These are phyloP conservation scores for Colletotrichum orchidophilum DNA, from an alignment of 2,329 filamentous ascomycete genomes.

Conservation along the genomic window DNA sequence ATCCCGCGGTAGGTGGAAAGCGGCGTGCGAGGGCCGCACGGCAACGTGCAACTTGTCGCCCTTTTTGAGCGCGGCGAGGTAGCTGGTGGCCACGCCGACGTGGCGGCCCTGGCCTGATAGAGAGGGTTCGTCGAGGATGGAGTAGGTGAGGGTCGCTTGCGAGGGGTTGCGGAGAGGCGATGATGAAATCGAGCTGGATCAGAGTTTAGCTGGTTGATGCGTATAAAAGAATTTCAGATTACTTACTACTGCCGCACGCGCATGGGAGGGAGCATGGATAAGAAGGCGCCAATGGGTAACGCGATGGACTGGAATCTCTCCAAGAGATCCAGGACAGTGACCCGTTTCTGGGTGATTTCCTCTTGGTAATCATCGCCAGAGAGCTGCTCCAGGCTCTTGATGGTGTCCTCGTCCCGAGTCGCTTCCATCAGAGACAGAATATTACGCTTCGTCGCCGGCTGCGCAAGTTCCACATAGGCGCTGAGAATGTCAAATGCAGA, in stretches of 20 bases:
- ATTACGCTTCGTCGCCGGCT: slow-evolving; percentile 75
- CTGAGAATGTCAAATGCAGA: slow-evolving; percentile 72
- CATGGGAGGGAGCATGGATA: slow-evolving; percentile 73
- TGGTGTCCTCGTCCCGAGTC: slow-evolving; percentile 44
- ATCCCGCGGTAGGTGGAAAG: slow-evolving; percentile 54
- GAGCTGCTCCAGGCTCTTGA: slow-evolving; percentile 47
- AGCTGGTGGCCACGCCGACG: slow-evolving; percentile 69
- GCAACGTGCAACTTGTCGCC: slow-evolving; percentile 61
- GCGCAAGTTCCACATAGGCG: slow-evolving; percentile 77
- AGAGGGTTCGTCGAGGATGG: slow-evolving; percentile 63
- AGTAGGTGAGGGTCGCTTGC: slow-evolving; percentile 70
- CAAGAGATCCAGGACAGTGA: slow-evolving; percentile 69
- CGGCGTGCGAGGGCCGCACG: slow-evolving; percentile 49
- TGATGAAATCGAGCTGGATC: slow-evolving; percentile 69
- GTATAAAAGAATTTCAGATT: too few species aligned
- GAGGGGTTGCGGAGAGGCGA: slow-evolving; percentile 67
- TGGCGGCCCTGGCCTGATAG: slow-evolving; percentile 59
- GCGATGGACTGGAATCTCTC: slow-evolving; percentile 63
- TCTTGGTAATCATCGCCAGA: slow-evolving; percentile 48
- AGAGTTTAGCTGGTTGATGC: not conserved
- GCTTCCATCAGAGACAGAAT: slow-evolving; percentile 36
- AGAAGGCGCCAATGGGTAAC: slow-evolving; percentile 66
- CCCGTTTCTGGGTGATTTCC: slow-evolving; percentile 56
- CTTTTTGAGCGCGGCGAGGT: slow-evolving; percentile 60
- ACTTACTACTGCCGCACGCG: slow-evolving; percentile 46